phyloP scores from a whole-genome alignment of 495 filamentous ascomycete species.

The Cercophora samala region DNA sequence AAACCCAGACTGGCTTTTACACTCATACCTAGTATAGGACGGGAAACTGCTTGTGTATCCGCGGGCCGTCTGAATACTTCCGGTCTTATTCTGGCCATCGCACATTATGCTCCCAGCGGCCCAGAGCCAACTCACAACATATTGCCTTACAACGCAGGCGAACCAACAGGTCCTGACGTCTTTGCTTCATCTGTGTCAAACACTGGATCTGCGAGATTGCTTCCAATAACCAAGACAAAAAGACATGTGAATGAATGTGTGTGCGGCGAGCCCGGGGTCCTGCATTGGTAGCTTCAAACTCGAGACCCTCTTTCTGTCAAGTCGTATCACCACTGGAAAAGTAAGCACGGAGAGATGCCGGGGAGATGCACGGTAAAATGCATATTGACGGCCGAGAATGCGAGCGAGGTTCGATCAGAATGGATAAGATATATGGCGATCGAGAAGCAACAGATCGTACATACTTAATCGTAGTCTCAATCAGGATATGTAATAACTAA shows the following conservation, averaged over 20 bases:
- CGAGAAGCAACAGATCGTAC: background rate
- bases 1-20: background rate
- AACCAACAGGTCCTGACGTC: background rate
- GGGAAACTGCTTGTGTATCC: background rate
- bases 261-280: background rate
- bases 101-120: too few relatives aligned
- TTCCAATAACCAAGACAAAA: background rate
- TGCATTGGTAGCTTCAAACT: background rate
- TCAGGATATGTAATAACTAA: background rate
- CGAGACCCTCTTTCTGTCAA: background rate
- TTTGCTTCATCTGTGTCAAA: conserved; percentile 4
- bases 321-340: background rate
- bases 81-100: background rate
- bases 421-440: background rate
- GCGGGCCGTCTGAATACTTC: background rate
- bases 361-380: background rate
- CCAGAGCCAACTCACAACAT: background rate
- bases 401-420: background rate
- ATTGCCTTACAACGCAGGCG: background rate
- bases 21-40: background rate
- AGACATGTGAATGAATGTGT: background rate
- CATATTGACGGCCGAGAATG: background rate
- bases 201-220: conserved; percentile 3
- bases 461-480: too few relatives aligned
- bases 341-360: background rate